phyloP scores from a whole-genome alignment of 2,329 filamentous ascomycete species.

The Diplodia sapinea region DNA sequence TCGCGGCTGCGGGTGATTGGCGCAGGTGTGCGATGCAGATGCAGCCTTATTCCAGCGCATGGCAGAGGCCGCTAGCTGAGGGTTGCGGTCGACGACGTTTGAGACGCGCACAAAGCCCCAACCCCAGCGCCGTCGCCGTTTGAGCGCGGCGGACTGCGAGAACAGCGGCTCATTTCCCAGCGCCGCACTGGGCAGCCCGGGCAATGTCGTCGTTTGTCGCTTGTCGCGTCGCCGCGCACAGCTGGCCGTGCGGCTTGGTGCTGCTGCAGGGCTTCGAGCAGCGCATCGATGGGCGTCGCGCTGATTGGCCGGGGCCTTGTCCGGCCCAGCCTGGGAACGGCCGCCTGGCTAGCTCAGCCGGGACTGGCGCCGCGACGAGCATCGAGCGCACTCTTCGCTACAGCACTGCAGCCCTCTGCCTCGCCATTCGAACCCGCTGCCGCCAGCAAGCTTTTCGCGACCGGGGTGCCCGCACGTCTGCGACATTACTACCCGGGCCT shows the following conservation, averaged over 20 bases:
- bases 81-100: conserved; percentile 17
- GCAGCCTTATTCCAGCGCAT: conserved; percentile 17
- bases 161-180: conserved; percentile 2
- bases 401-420: not conserved
- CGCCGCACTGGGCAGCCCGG: not conserved
- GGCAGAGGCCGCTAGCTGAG: conserved; percentile 6
- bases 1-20: conserved; percentile 25
- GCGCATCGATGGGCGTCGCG: conserved; percentile 6
- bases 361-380: not conserved
- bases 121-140: not conserved
- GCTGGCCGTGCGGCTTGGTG: not conserved
- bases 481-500: conserved; percentile 1
- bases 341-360: not conserved
- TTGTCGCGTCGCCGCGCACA: not conserved
- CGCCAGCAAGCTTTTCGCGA: conserved; percentile 1
- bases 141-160: conserved; percentile 6
- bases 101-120: conserved; percentile 23
- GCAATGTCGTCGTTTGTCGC: conserved; percentile 1
- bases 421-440: not conserved
- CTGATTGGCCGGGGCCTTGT: not conserved
- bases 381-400: conserved; percentile 4
- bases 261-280: conserved; percentile 10
- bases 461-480: conserved; percentile 5
- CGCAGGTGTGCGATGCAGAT: not conserved
- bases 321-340: not conserved